Evolutionary conservation across 306 rosid genomes (phyloP).

Genomic region (Macrotyloma uniflorum): DNA sequence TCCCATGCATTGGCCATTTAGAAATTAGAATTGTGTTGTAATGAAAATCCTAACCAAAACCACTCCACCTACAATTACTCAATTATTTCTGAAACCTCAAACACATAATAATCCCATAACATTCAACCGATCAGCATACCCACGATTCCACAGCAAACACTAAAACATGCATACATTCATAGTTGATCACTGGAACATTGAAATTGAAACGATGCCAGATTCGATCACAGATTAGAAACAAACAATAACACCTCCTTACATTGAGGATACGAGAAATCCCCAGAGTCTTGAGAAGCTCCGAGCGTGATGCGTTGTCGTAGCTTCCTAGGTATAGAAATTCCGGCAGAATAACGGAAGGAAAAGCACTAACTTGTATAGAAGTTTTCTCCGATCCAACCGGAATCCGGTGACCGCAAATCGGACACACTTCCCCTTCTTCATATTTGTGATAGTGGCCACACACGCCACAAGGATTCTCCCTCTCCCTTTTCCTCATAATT

Average conservation of each 20-base stretch:
- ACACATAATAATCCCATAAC: neutral
- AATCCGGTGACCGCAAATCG: slow-evolving; percentile 92
- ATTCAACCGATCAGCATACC: slow-evolving; percentile 1
- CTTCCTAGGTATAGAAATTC: slow-evolving; percentile 94
- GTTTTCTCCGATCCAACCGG: slow-evolving; percentile 78
- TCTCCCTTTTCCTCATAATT: slow-evolving; percentile 95
- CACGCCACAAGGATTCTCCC: slow-evolving; percentile 97
- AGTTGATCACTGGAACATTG: neutral
- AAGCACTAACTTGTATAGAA: slow-evolving; percentile 77
- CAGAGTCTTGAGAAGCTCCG: slow-evolving; percentile 96
- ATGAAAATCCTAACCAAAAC: slow-evolving; percentile 4
- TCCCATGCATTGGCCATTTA: slow-evolving; percentile 12
- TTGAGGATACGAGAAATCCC: slow-evolving; percentile 94
- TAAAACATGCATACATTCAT: slow-evolving; percentile 2
- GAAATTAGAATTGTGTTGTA: neutral
- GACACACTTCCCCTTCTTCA: slow-evolving; percentile 97
- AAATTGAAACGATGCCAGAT: slow-evolving; percentile 6
- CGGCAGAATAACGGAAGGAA: slow-evolving; percentile 87
- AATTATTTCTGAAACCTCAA: neutral
- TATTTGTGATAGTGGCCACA: slow-evolving; percentile 98
- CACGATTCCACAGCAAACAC: neutral
- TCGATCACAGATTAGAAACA: neutral
- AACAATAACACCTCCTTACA: slow-evolving; percentile 48
- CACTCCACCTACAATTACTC: neutral
- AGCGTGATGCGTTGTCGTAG: slow-evolving; percentile 96